Conservation (phyloP, 2,329 filamentous ascomycete genomes). For the Magnaporthales sp. region DNA sequence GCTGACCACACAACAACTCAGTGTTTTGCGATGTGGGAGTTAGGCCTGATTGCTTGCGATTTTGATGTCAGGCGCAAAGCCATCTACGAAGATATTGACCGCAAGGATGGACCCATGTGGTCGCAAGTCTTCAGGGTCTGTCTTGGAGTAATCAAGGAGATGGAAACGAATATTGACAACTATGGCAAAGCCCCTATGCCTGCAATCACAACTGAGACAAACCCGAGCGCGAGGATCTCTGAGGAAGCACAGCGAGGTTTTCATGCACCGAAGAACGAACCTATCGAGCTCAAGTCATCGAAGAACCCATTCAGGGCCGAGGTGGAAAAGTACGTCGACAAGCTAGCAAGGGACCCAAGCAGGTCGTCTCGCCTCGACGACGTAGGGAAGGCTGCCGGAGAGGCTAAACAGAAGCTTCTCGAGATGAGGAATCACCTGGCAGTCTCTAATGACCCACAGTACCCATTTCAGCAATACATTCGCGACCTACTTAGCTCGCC, state of each 20-base stretch:
- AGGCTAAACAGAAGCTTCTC: conserved; percentile 38
- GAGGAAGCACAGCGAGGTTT: not conserved
- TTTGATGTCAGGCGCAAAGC: conserved; percentile 68
- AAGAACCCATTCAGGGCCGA: conserved; percentile 29
- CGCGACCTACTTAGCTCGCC: conserved; percentile 39
- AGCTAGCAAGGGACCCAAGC: conserved; percentile 36
- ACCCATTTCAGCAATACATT: conserved; percentile 11
- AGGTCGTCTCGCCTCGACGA: conserved; percentile 41
- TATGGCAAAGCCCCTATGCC: conserved; percentile 38
- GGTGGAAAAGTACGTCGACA: conserved; percentile 35
- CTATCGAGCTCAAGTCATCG: conserved; percentile 32
- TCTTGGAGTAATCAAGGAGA: conserved; percentile 56
- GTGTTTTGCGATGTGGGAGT: conserved; percentile 86
- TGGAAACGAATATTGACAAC: conserved; percentile 59
- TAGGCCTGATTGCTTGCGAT: conserved; percentile 67
- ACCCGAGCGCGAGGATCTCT: not conserved
- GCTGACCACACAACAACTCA: conserved; percentile 22
- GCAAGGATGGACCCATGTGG: conserved; percentile 72
- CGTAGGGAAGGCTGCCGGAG: conserved; percentile 37
- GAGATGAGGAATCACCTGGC: conserved; percentile 46
- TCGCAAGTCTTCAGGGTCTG: conserved; percentile 66
- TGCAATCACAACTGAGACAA: conserved; percentile 12
- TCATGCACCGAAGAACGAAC: conserved; percentile 32
- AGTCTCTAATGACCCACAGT: conserved; percentile 31
- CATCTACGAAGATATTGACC: conserved; percentile 82